These are phyloP conservation scores for Telopea speciosissima DNA, from an alignment of 177 flowering plant species.

Conservation along the genomic window DNA sequence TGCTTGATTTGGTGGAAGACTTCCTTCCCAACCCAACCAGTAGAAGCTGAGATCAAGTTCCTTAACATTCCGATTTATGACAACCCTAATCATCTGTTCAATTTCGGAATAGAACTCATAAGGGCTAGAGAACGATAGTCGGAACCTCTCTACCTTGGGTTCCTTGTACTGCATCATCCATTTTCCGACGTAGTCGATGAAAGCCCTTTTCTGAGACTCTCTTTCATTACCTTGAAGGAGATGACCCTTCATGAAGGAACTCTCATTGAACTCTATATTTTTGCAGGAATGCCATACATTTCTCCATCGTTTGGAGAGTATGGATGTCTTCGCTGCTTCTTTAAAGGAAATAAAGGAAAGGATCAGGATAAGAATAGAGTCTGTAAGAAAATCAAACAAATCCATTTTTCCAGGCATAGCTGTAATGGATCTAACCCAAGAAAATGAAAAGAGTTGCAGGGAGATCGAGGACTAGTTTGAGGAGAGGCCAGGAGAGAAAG, in stretches of 20 bases:
- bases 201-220: too few relatives aligned
- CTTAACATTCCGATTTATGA: background rate
- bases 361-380: background rate
- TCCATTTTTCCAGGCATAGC: background rate
- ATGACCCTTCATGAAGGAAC: too few relatives aligned
- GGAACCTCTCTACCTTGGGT: too few relatives aligned
- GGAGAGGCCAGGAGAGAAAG: too few relatives aligned
- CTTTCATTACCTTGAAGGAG: too few relatives aligned
- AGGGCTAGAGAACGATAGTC: too few relatives aligned
- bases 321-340: constrained; percentile 20
- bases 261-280: too few relatives aligned
- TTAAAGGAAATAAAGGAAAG: constrained; percentile 21
- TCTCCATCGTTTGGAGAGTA: constrained; percentile 19
- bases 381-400: background rate
- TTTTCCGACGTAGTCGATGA: too few relatives aligned
- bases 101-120: background rate
- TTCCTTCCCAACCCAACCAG: background rate
- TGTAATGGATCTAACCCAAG: too few relatives aligned
- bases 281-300: background rate
- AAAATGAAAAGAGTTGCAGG: too few relatives aligned
- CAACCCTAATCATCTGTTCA: constrained; percentile 6
- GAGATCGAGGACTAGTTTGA: too few relatives aligned
- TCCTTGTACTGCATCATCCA: too few relatives aligned
- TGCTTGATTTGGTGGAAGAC: background rate
- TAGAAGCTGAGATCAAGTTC: constrained; percentile 17